Base-by-base conservation (phyloP, 2,329 filamentous ascomycete species). In the Akanthomyces dipterigenus region DNA sequence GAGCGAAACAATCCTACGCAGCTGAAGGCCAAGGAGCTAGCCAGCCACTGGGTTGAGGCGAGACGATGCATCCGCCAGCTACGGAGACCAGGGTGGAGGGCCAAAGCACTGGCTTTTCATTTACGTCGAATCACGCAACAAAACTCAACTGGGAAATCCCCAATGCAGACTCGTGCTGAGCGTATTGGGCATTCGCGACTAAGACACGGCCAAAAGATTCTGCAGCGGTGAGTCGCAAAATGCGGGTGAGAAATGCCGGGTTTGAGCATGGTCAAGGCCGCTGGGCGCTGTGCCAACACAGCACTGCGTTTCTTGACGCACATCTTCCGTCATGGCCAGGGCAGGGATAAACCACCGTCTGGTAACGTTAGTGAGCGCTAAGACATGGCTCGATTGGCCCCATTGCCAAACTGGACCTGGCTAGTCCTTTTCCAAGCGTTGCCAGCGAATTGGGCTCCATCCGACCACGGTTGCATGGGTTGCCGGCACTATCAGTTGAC, bases 321-420 rank as follows among this genome's bases (percentile, higher is more conserved):
- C 40, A 18, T 61, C 58, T 49, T 61, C 49, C 49, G 58, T 55
- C 50, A 55, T 61, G 58, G 49, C 28, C 45, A 40, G 26, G 38
- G 42, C 58, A 61, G 58, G 58, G 58, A 61, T 61, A 18, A 18
- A 31, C 16, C 40, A 24, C 40, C 58, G 36, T 51, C 56, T 59
- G 56, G 42, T 28, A 34, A 34, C 22, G 31, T 40, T 48, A 36
- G 58, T 50, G 11, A 38, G 11, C 40, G 26, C 57, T 61, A 45
- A 61, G 58, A 61, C 58, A 61, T 60, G 57, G 54, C 48, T 24
- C 40, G 57, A 55, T 60, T 20, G 57, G 20, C 38, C n/a, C 55
- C 48, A 54, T 43, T 42, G 38, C n/a, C 38, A 60, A 54, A 55
- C 42, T 54, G 58, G 58, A 55, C 50, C 58, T 61, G 58, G 58